phyloP scores from a whole-genome alignment of 805 yeast species.

The Metahyphopichia silvanorum region DNA sequence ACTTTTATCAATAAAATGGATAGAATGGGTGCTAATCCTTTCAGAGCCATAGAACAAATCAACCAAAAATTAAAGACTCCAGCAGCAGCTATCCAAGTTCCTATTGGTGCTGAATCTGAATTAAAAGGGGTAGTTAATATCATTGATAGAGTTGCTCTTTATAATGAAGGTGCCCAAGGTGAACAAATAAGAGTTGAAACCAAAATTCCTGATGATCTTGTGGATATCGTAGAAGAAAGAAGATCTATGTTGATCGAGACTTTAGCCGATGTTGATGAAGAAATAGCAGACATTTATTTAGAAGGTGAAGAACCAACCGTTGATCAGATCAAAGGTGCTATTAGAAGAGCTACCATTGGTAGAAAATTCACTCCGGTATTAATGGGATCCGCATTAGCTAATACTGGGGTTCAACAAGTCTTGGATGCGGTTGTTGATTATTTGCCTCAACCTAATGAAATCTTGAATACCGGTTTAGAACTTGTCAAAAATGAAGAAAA shows the following conservation, averaged over 20 bases:
- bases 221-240: conserved; percentile 84
- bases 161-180: conserved; percentile 89
- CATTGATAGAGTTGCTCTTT: conserved; percentile 80
- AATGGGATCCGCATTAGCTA: conserved; percentile 98
- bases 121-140: conserved; percentile 89
- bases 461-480: conserved; percentile 87
- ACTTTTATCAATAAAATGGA: conserved; percentile 98
- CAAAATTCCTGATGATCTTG: conserved; percentile 75
- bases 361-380: conserved; percentile 98
- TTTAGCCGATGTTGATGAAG: conserved; percentile 97
- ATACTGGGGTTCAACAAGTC: conserved; percentile 92
- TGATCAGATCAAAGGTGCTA: conserved; percentile 82
- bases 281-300: conserved; percentile 86
- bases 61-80: conserved; percentile 84
- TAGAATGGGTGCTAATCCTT: conserved; percentile 98
- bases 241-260: conserved; percentile 85
- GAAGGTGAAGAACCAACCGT: conserved; percentile 87
- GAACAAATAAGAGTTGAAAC: conserved; percentile 60
- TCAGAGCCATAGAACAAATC: conserved; percentile 89
- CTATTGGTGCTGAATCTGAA: conserved; percentile 89
- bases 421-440: conserved; percentile 94
- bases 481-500: conserved; percentile 47
- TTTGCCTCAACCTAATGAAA: conserved; percentile 93
- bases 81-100: conserved; percentile 97
- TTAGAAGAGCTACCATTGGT: conserved; percentile 92